Conservation (phyloP, 768 basidiomycete species). For the Trametes villosa region DNA sequence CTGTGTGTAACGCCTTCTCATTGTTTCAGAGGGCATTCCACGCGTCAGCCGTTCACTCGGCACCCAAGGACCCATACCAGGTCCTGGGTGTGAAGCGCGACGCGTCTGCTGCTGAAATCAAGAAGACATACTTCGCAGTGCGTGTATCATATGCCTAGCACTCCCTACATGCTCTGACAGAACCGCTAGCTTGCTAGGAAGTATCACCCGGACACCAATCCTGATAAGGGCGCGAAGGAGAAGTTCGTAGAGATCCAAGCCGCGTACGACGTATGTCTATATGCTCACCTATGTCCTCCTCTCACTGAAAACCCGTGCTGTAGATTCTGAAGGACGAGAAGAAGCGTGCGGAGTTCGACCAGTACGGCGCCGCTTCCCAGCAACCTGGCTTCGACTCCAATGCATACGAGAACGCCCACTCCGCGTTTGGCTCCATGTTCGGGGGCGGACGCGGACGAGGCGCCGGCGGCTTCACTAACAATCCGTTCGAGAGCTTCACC, state of each 20-base stretch:
- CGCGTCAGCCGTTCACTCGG: slow-evolving; percentile 55
- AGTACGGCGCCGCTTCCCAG: slow-evolving; percentile 90
- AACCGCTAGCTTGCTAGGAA: slow-evolving; percentile 85
- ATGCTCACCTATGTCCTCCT: slow-evolving; percentile 1
- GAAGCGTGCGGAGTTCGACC: slow-evolving; percentile 89
- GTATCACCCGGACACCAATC: slow-evolving; percentile 97
- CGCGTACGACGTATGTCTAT: slow-evolving; percentile 83
- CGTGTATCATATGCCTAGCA: slow-evolving; percentile 37
- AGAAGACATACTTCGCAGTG: slow-evolving; percentile 96
- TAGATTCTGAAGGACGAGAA: slow-evolving; percentile 94
- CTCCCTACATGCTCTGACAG: slow-evolving; percentile 13
- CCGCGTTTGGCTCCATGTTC: slow-evolving; percentile 55
- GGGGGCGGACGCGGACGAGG: no score
- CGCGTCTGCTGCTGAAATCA: slow-evolving; percentile 86
- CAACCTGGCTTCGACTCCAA: slow-evolving; percentile 94
- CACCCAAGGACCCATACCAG: slow-evolving; percentile 84
- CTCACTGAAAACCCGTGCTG: neutral
- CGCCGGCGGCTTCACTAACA: no score
- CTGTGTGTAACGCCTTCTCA: neutral
- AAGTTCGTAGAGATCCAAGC: slow-evolving; percentile 97
- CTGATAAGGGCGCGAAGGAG: slow-evolving; percentile 86
- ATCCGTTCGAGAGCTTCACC: slow-evolving; percentile 53
- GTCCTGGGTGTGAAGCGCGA: slow-evolving; percentile 89
- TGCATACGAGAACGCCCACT: slow-evolving; percentile 59
- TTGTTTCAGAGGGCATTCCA: slow-evolving; percentile 72